phyloP scores from a whole-genome alignment of 2,329 filamentous ascomycete genomes.

The Fusarium irregulare region DNA sequence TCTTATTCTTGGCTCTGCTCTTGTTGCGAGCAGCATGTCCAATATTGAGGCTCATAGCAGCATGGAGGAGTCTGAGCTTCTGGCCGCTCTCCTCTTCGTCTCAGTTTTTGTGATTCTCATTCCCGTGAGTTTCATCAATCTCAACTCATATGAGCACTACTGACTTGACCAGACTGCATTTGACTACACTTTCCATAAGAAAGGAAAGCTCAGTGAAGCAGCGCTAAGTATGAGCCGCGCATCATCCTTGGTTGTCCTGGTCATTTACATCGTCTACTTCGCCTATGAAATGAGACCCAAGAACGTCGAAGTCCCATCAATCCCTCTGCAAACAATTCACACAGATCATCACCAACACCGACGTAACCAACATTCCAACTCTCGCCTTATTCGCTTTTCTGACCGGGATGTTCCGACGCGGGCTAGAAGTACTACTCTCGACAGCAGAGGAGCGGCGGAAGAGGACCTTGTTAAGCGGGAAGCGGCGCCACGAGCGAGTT shows the following conservation, averaged over 20 bases:
- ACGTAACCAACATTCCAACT: conserved; percentile 20
- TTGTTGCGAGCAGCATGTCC: conserved; percentile 74
- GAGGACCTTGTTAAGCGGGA: conserved; percentile 22
- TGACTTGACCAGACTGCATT: conserved; percentile 54
- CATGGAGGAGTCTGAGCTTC: conserved; percentile 50
- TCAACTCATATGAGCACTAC: accelerated
- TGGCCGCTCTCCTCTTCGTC: conserved; percentile 53
- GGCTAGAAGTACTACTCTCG: conserved; percentile 33
- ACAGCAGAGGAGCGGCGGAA: conserved; percentile 14
- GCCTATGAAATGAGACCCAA: conserved; percentile 79
- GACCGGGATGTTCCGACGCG: conserved; percentile 36
- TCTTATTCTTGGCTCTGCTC: conserved; percentile 80
- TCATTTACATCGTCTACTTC: conserved; percentile 79
- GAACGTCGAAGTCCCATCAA: conserved; percentile 73
- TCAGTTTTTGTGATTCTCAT: conserved; percentile 55
- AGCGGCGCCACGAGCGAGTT: conserved; percentile 12
- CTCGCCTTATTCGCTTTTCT: conserved; percentile 49
- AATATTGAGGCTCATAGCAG: conserved; percentile 70
- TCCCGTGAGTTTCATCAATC: conserved; percentile 43
- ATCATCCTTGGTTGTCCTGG: conserved; percentile 78
- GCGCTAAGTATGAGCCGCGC: conserved; percentile 81
- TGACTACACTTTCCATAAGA: conserved; percentile 64
- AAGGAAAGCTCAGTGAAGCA: conserved; percentile 65
- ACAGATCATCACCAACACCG: conserved; percentile 6
- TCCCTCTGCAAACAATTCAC: conserved; percentile 73